These are phyloP conservation scores for Sarocladiaceae sp. DNA, from an alignment of 2,329 filamentous ascomycete genomes.

Conservation along the genomic window DNA sequence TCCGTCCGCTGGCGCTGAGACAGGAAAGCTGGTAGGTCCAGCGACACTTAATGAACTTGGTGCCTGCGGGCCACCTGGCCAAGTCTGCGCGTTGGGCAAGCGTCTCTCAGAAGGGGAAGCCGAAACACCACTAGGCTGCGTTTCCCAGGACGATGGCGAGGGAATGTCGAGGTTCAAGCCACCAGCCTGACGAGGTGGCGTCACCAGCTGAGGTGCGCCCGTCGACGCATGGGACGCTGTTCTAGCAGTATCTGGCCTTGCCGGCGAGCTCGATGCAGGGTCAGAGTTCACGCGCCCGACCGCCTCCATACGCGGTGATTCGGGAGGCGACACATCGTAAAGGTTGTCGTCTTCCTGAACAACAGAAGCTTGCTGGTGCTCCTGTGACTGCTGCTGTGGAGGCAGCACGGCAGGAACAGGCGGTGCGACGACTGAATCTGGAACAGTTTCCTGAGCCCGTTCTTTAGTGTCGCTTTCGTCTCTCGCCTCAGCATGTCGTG, in stretches of 20 bases:
- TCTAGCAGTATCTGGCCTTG: background rate
- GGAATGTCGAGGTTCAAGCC: conserved; percentile 24
- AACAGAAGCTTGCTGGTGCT: conserved; percentile 12
- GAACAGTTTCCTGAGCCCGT: background rate
- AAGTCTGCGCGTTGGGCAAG: conserved; percentile 34
- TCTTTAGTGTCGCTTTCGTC: background rate
- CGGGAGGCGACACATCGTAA: conserved; percentile 42
- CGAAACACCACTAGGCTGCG: background rate
- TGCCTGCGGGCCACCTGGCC: conserved; percentile 32
- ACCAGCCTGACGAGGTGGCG: background rate
- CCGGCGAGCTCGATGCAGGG: background rate
- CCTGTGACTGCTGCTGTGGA: background rate
- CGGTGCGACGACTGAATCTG: conserved; percentile 3
- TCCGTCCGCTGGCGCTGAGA: conserved; percentile 32
- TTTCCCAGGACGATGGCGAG: conserved; percentile 15
- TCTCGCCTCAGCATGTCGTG: background rate
- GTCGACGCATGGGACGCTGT: background rate
- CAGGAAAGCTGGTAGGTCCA: conserved; percentile 28
- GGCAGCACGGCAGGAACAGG: background rate
- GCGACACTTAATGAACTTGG: background rate
- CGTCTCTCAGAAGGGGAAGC: conserved; percentile 18
- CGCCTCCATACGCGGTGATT: conserved; percentile 26
- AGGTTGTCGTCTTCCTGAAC: conserved; percentile 29
- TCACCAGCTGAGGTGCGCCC: background rate
- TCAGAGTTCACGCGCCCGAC: conserved; percentile 5